Percentiles rank a stretch among this genome's conserved stretches.
Conservation (phyloP, 2,329 filamentous ascomycete species). For the Venturia aucupariae region DNA sequence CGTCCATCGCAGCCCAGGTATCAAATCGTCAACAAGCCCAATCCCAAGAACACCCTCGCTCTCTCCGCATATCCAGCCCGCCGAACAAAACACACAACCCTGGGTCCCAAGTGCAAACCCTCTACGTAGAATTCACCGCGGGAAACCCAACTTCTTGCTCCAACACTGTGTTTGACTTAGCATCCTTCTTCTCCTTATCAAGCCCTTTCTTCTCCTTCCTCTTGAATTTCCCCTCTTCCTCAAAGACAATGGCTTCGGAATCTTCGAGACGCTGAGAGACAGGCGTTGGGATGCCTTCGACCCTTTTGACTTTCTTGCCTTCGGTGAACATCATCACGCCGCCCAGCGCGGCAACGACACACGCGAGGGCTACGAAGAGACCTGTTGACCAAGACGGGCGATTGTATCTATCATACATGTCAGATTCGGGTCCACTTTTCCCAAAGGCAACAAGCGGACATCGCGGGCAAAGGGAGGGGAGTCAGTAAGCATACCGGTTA, state of each 20-base stretch:
- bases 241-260: not conserved
- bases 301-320: slow-evolving; percentile 54
- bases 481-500: slow-evolving; percentile 39
- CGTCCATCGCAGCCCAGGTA: not conserved
- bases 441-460: too few relatives aligned
- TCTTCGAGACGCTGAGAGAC: not conserved
- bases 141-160: not conserved
- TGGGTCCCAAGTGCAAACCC: too few relatives aligned
- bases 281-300: slow-evolving; percentile 51
- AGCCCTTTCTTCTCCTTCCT: not conserved
- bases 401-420: slow-evolving; percentile 36
- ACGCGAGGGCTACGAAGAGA: slow-evolving; percentile 66
- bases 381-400: slow-evolving; percentile 75
- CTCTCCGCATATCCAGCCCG: not conserved
- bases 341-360: slow-evolving; percentile 56
- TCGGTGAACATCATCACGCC: slow-evolving; percentile 64
- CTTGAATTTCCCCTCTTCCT: not conserved
- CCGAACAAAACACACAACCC: not conserved
- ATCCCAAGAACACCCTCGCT: not conserved
- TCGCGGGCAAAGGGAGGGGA: not conserved
- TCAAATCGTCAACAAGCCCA: not conserved
- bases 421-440: not conserved
- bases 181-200: not conserved
- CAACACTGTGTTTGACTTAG: not conserved
- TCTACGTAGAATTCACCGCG: too few relatives aligned